phyloP scores from a whole-genome alignment of 1,284 basidiomycete species.

The Fomitopsis pinicola region DNA sequence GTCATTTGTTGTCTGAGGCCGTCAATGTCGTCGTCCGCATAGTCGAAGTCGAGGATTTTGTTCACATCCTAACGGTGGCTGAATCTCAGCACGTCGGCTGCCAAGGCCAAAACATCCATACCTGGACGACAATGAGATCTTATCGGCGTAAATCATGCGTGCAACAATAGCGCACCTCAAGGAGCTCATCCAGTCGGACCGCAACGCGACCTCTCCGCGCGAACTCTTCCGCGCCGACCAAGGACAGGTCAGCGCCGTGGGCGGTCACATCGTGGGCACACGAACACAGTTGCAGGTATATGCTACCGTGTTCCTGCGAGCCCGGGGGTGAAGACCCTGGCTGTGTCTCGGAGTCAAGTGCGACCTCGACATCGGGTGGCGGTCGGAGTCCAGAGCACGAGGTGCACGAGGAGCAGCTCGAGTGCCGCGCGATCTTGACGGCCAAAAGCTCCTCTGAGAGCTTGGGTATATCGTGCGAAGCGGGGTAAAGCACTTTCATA shows the following conservation, averaged over 20 bases:
- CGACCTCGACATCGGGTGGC: slow-evolving; percentile 48
- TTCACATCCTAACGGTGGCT: slow-evolving; percentile 57
- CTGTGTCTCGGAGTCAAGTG: slow-evolving; percentile 44
- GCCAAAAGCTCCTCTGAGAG: slow-evolving; percentile 48
- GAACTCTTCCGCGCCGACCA: slow-evolving; percentile 58
- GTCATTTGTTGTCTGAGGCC: slow-evolving; percentile 74
- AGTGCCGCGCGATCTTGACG: slow-evolving; percentile 74
- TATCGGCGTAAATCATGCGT: not conserved
- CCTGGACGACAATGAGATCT: slow-evolving; percentile 2
- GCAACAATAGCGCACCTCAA: slow-evolving; percentile 57
- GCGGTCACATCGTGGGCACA: slow-evolving; percentile 73
- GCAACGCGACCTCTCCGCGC: slow-evolving; percentile 73
- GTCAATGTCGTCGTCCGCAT: slow-evolving; percentile 64
- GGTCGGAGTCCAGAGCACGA: slow-evolving; percentile 69
- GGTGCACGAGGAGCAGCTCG: slow-evolving; percentile 56
- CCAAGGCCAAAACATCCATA: slow-evolving; percentile 9
- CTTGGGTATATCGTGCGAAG: slow-evolving; percentile 41
- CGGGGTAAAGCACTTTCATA: slow-evolving; percentile 65
- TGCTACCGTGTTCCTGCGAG: slow-evolving; percentile 59
- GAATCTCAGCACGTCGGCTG: not conserved
- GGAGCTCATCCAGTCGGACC: slow-evolving; percentile 77
- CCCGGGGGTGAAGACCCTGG: slow-evolving; percentile 35
- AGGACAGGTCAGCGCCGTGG: slow-evolving; percentile 64
- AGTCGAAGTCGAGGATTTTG: slow-evolving; percentile 74
- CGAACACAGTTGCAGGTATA: slow-evolving; percentile 62